Base-by-base conservation (phyloP, 179 eudicot genomes). In the Vitellaria paradoxa region DNA sequence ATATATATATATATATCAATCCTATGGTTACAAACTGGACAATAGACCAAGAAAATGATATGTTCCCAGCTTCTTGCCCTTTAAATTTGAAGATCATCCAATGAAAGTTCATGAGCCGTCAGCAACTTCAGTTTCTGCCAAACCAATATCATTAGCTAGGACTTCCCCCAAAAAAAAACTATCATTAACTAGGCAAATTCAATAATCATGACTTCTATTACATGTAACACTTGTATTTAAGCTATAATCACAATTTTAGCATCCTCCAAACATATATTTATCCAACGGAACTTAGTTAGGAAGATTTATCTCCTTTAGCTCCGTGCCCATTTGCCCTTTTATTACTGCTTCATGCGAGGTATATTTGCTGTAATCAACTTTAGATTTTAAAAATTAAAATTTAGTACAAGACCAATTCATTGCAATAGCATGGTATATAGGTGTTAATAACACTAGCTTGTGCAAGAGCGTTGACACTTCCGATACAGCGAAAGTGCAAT, bases 81-180 rank as follows among this genome's bases (percentile, higher is more conserved):
- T 74, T 72, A 85, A 30, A 92, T 92, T 62, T 87, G 83, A 17
- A 92, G 87, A 85, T 92, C 97, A 70, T 92, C 97, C 82, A 91
- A 65, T 17, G 97, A 91, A 68, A 92, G 80, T 63, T 92, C 95
- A 40, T 85, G 65, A 42, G 85, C 87, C 11, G 88, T 85, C 63
- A 92, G 78, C 83, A 88, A 65, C 90, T 91, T 92, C 89, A 89
- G 37, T 89, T 92, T 92, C 97, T 92, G 95, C 84, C 87, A 20
- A 59, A 3, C 42, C 10, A 72, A 30, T 37, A 55, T n/a, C 68
- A 63, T 17, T 18, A 2, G 37, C 56, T 10, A 50, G 9, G 37
- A 46, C 62, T 57, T n/a, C n/a, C n/a, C n/a, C n/a, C n/a, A n/a
- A n/a, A n/a, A n/a, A n/a, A n/a, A n/a, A n/a, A n/a, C n/a, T 37